Evolutionary conservation across 2,329 filamentous ascomycete genomes (phyloP), one percentile per base, ranked within the genome.

Genomic region (Penicillium olsonii): DNA sequence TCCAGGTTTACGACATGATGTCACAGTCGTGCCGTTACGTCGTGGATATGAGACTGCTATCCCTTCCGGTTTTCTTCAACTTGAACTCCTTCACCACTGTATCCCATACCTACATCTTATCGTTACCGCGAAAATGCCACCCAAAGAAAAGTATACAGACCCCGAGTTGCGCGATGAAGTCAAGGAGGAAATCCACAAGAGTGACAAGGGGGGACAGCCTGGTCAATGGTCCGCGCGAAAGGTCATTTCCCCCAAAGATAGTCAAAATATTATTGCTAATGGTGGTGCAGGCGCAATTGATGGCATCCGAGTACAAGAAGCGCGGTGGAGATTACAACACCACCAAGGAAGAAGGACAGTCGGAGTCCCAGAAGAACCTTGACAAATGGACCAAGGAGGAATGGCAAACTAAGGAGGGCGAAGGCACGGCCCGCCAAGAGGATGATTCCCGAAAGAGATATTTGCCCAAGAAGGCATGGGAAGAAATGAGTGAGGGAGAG

Each of bases 161-260:
- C 75, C 75, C 1, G 59, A 77, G 45, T 68, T 78, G 11, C 68
- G 74, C 18, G 70, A 77, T 37, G 56, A 77, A 53, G 65, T 77
- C 52, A 77, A 78, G 59, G 65, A 77, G 45, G 75, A 78, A 52
- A 68, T 78, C 38, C 68, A 78, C 38, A 54, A 69, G 4, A 54
- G 69, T 37, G 75, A 76, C 53, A 78, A 78, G 53, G 76, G 75
- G 31, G 75, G 75, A 9, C 70, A 70, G 27, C 75, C 75, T 12
- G 75, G 75, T 2, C 74, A 78, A 67, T 78, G 75, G 75, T 75
- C 73, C 38, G 75, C 76, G 3, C 66, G 75, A 22, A 78, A 78
- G 65, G 74, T 73, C 55, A 22, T 24, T 19, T 11, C 2, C n/a
- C n/a, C n/a, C n/a, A n/a, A n/a, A n/a, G n/a, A n/a, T n/a, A n/a